Percentiles rank a stretch among this genome's conserved stretches.
Evolutionary conservation across 192 early-diverging fungal species (phyloP).

Genomic region (Backusella parvicylindrica): DNA sequence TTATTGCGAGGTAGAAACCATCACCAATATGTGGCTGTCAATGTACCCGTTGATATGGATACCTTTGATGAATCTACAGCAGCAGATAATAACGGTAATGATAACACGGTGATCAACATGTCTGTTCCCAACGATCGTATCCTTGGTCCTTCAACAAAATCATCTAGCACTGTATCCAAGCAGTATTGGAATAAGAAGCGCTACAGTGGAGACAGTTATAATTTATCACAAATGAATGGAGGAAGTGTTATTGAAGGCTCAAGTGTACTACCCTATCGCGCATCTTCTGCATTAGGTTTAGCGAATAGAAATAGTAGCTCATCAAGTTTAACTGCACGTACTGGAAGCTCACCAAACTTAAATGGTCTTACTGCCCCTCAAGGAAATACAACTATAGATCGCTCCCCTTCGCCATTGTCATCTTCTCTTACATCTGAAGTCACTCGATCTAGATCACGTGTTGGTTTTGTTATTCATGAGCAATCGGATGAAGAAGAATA

Average conservation of each 20-base stretch:
- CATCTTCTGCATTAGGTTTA: constrained; percentile 19
- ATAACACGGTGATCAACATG: constrained; percentile 14
- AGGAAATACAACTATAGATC: neutral
- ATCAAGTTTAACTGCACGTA: constrained; percentile 22
- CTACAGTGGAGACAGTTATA: constrained; percentile 37
- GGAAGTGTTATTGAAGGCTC: constrained; percentile 9
- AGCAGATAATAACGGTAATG: neutral
- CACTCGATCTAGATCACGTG: constrained; percentile 15
- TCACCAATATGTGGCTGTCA: neutral
- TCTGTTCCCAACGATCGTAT: neutral
- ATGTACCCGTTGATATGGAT: neutral
- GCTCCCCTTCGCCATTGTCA: constrained; percentile 4
- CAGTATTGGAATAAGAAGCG: constrained; percentile 35
- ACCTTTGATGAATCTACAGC: neutral
- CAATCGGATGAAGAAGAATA: constrained; percentile 30
- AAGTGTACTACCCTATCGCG: constrained; percentile 13
- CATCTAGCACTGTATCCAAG: constrained; percentile 9
- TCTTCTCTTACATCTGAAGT: neutral
- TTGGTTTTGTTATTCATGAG: constrained; percentile 32
- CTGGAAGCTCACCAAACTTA: constrained; percentile 18
- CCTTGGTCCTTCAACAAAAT: constrained; percentile 15
- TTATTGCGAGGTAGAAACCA: neutral
- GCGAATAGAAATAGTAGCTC: constrained; percentile 23
- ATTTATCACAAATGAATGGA: neutral
- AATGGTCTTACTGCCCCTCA: neutral